Percentiles rank a stretch among this genome's conserved stretches.
Conservation (phyloP, 148 eudicot genomes). For the Tetragonia tetragonoides region DNA sequence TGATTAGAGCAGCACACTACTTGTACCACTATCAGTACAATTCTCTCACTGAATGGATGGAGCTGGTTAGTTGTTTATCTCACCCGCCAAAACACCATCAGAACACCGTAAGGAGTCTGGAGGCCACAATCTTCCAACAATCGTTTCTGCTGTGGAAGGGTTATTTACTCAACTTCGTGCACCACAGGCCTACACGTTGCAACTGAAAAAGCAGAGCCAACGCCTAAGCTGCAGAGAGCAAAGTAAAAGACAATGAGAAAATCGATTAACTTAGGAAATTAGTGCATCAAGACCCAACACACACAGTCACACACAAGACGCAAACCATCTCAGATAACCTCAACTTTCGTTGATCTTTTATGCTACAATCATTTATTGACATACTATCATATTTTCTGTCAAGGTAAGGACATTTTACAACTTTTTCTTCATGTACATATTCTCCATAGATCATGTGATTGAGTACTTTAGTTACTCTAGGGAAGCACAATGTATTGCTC, state of each 20-base stretch:
- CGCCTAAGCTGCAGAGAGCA: constrained; percentile 18
- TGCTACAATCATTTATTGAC: too few species aligned
- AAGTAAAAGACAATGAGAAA: background rate
- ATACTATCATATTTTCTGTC: too few species aligned
- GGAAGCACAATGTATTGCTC: too few species aligned
- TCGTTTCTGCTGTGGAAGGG: background rate
- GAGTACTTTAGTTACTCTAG: too few species aligned
- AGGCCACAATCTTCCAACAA: constrained; percentile 1
- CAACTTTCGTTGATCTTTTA: too few species aligned
- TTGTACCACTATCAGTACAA: constrained; percentile 12
- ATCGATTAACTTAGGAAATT: too few species aligned
- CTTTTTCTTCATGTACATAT: too few species aligned
- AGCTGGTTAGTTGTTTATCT: background rate
- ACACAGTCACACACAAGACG: too few species aligned
- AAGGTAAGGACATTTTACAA: too few species aligned
- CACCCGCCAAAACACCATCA: background rate
- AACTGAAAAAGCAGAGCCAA: background rate
- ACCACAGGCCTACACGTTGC: background rate
- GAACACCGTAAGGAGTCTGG: background rate
- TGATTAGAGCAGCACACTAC: constrained; percentile 8
- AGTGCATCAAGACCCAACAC: too few species aligned
- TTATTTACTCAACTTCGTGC: background rate
- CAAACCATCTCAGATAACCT: too few species aligned
- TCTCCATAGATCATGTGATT: too few species aligned
- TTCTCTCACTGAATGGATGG: background rate